Evolutionary conservation across 352 stramenopile genomes (phyloP).

Genomic region (Phytophthora sojae): DNA sequence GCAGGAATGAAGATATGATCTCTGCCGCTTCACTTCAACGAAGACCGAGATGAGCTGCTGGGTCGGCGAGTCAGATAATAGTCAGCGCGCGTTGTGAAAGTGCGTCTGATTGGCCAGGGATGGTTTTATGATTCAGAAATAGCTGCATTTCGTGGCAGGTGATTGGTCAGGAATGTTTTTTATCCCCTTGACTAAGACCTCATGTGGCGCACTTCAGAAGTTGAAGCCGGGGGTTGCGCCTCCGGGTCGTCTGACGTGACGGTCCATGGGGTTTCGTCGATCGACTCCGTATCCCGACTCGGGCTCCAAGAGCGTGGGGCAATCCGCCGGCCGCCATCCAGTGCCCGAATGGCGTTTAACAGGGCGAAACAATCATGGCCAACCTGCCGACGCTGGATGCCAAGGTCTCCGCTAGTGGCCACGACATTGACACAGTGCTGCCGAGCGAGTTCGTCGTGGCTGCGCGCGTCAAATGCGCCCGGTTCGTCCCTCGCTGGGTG

Average conservation of each 20-base stretch:
- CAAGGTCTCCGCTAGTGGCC: constrained; percentile 3
- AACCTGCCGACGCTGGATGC: neutral
- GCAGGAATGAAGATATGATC: neutral
- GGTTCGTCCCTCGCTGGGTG: constrained; percentile 65
- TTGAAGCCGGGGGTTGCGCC: neutral
- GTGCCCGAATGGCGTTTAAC: constrained; percentile 9
- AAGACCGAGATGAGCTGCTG: neutral
- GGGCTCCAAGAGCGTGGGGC: constrained; percentile 1
- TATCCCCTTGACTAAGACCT: neutral
- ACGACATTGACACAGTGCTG: constrained; percentile 28
- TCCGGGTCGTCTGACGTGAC: neutral
- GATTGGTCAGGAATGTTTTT: constrained; percentile 22
- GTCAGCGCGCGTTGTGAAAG: neutral
- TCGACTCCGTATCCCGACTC: constrained; percentile 6
- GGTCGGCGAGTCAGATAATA: neutral
- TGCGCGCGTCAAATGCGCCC: constrained; percentile 56
- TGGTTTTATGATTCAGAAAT: constrained; percentile 16
- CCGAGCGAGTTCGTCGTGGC: constrained; percentile 60
- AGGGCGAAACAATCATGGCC: neutral
- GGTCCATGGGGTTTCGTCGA: constrained; percentile 16
- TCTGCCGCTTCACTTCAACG: constrained; percentile 31
- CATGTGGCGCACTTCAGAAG: neutral
- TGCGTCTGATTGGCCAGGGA: constrained; percentile 9
- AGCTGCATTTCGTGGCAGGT: neutral
- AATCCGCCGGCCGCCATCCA: constrained; percentile 12